phyloP scores from a whole-genome alignment of 768 basidiomycete genomes.

The Phaffia tasmanica region DNA sequence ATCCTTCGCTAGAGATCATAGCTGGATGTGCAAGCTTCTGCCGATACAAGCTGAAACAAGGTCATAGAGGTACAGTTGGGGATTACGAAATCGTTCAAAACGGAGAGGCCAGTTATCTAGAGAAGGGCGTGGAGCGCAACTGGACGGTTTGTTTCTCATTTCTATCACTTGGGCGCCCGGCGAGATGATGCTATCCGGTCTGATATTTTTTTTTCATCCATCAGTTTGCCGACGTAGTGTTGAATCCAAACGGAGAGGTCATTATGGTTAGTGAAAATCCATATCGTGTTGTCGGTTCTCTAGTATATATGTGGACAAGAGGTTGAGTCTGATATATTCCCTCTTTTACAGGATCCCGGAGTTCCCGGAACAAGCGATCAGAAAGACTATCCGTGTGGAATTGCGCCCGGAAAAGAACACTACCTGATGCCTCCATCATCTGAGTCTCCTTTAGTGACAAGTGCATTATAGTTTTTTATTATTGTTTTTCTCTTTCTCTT shows the following conservation, averaged over 20 bases:
- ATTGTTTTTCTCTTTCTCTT: too few species aligned
- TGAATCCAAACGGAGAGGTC: slow-evolving; percentile 34
- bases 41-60: slow-evolving; percentile 28
- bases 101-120: slow-evolving; percentile 36
- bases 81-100: slow-evolving; percentile 35
- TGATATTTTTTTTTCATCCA: background rate
- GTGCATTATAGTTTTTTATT: too few species aligned
- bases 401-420: slow-evolving; percentile 32
- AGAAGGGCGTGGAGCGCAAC: slow-evolving; percentile 37
- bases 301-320: background rate
- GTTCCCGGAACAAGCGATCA: slow-evolving; percentile 26
- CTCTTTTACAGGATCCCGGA: slow-evolving; percentile 31
- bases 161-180: background rate
- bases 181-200: background rate
- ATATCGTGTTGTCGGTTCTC: too few species aligned
- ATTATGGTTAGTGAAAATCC: slow-evolving; percentile 30
- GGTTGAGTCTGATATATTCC: background rate
- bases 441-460: too few species aligned
- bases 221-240: slow-evolving; percentile 34
- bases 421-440: slow-evolving; percentile 26
- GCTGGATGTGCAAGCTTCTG: slow-evolving; percentile 36
- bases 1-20: slow-evolving; percentile 31
- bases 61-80: slow-evolving; percentile 28
- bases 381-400: slow-evolving; percentile 32
- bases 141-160: slow-evolving; percentile 30